Base-by-base conservation (phyloP, 106 monocot species). In the Gastrodia elata region DNA sequence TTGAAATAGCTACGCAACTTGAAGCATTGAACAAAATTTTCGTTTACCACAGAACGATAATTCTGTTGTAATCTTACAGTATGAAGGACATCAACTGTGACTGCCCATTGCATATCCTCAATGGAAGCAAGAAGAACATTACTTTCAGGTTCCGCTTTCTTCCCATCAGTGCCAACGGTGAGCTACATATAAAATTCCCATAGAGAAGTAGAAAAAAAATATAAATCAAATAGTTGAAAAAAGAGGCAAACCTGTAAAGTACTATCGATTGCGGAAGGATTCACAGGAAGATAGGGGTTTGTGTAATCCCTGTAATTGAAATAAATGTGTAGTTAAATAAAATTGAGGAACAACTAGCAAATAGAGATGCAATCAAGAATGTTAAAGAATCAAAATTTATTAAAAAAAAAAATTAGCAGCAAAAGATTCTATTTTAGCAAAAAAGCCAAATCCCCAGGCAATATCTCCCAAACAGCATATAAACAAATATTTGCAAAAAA, bases 281-380 rank as follows among this genome's bases (percentile, higher is more conserved):
- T 87, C 68, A 91, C 90, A 33, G 90, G 90, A 32, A 91, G 87
- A 70, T 84, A 91, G 28, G 90, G 90, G 57, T 87, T 91, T 22
- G 90, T 87, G 73, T 91, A 87, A 76, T 87, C 87, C 67, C 87
- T 91, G 77, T 40, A 78, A 0, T 67, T 41, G 10, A 34, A 82
- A 71, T 25, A 65, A 38, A 34, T 16, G 43, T 22, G 55, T 20
- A 38, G 34, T 67, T 20, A 38, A 67, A 35, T 20, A 36, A 67
- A 32, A 61, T 11, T 0, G 20, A 11, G 3, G 22, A 61, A 13
- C 61, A 61, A 61, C 3, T 32, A 61, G 32, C 32, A 11, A 10
- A 14, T 24, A 61, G 61, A 22, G 30, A 59, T 32, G 20, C 32
- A 61, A 61, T 61, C 1, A 1, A 32, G 11, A 10, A 32, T 61